These are phyloP conservation scores for Calycina herbarum DNA, from an alignment of 2,329 filamentous ascomycete genomes.

Conservation along the genomic window DNA sequence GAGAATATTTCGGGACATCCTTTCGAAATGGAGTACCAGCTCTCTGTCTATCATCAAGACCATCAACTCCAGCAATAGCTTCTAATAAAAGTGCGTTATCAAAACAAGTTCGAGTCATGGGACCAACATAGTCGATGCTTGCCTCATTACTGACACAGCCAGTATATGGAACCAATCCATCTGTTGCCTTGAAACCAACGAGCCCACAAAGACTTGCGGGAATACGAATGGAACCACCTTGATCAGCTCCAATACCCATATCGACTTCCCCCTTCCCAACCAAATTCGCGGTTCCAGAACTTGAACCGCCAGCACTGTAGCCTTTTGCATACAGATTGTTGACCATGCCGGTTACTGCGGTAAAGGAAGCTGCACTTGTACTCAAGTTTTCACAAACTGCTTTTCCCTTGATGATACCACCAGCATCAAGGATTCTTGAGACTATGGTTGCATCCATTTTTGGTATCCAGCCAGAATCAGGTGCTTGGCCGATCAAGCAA, in stretches of 20 bases:
- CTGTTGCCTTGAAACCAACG: conserved; percentile 30
- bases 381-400: conserved; percentile 56
- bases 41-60: conserved; percentile 48
- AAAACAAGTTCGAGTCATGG: conserved; percentile 43
- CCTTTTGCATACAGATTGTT: conserved; percentile 47
- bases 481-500: conserved; percentile 53
- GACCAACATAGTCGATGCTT: conserved; percentile 52
- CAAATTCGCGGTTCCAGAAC: conserved; percentile 48
- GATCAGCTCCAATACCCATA: conserved; percentile 48
- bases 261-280: conserved; percentile 46
- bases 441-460: conserved; percentile 55
- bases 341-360: conserved; percentile 47
- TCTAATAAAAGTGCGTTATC: conserved; percentile 46
- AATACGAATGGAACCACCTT: conserved; percentile 68
- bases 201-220: conserved; percentile 55
- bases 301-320: conserved; percentile 52
- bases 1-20: conserved; percentile 25
- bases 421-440: conserved; percentile 50
- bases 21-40: conserved; percentile 36
- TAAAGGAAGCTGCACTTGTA: conserved; percentile 49
- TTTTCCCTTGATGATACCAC: conserved; percentile 51
- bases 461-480: conserved; percentile 50
- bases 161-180: conserved; percentile 30
- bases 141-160: conserved; percentile 49
- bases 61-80: conserved; percentile 49